phyloP scores from a whole-genome alignment of 192 early-diverging fungal genomes.

The Podila verticillata region DNA sequence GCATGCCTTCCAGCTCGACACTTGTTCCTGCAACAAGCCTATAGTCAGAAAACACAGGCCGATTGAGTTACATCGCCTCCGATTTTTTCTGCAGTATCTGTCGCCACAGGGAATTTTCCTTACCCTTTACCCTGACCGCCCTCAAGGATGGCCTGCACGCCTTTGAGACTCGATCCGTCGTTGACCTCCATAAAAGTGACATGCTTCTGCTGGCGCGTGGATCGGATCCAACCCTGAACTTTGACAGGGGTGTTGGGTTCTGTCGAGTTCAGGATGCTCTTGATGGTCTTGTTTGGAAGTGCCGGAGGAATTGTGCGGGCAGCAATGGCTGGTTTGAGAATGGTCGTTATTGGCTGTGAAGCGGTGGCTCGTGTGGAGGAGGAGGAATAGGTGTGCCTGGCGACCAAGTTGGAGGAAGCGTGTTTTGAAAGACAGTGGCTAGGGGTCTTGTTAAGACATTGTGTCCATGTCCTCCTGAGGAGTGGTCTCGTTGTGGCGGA shows the following conservation, averaged over 20 bases:
- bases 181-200: conserved; percentile 80
- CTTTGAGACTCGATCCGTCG: conserved; percentile 77
- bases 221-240: conserved; percentile 84
- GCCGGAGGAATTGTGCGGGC: conserved; percentile 27
- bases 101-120: conserved; percentile 31
- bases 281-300: conserved; percentile 48
- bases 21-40: conserved; percentile 78
- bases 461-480: background rate
- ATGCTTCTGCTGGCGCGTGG: conserved; percentile 82
- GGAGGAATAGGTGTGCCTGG: background rate
- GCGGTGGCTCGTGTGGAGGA: background rate
- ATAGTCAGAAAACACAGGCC: background rate
- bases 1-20: conserved; percentile 73
- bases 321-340: background rate
- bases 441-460: background rate
- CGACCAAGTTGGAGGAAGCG: no score
- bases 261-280: conserved; percentile 32
- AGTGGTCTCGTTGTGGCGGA: conserved; percentile 2
- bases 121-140: conserved; percentile 65
- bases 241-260: conserved; percentile 51
- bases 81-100: conserved; percentile 3
- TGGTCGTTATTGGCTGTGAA: background rate
- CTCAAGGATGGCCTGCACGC: conserved; percentile 74
- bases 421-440: background rate
- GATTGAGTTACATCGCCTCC: background rate